Evolutionary conservation across 2,329 filamentous ascomycete species (phyloP).

Genomic region (Sporothrix euskadiensis): DNA sequence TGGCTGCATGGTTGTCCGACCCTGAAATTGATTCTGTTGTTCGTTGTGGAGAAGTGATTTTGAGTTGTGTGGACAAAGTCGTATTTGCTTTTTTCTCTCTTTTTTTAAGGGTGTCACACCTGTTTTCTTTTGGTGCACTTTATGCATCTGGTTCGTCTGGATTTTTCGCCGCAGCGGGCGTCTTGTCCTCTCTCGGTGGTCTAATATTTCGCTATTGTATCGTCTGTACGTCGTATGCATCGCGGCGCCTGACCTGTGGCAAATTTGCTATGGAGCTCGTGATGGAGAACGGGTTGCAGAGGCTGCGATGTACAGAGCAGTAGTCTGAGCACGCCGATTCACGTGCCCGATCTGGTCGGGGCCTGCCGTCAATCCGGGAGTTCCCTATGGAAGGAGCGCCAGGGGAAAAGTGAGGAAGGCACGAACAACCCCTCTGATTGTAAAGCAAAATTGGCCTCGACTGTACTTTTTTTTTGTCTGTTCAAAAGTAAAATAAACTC

Average conservation of each 20-base stretch:
- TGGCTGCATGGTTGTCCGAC: neutral
- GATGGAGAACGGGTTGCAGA: neutral
- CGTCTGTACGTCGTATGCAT: neutral
- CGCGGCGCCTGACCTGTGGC: conserved; percentile 5
- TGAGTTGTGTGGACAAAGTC: neutral
- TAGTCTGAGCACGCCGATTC: neutral
- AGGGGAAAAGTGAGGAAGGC: neutral
- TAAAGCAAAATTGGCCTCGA: neutral
- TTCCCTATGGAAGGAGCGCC: neutral
- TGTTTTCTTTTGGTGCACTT: neutral
- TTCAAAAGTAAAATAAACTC: neutral
- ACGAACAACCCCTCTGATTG: neutral
- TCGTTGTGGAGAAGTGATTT: neutral
- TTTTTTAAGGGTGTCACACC: neutral
- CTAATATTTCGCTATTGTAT: neutral
- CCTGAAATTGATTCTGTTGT: neutral
- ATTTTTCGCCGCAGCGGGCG: conserved; percentile 6
- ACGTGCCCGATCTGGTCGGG: conserved; percentile 4
- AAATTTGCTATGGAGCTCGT: neutral
- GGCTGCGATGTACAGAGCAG: neutral
- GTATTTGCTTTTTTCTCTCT: neutral
- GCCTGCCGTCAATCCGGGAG: neutral
- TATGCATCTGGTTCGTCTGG: neutral
- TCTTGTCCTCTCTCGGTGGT: neutral
- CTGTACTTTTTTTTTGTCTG: neutral